Evolutionary conservation across 2,329 filamentous ascomycete species (phyloP).

Genomic region (Ramichloridium luteum): DNA sequence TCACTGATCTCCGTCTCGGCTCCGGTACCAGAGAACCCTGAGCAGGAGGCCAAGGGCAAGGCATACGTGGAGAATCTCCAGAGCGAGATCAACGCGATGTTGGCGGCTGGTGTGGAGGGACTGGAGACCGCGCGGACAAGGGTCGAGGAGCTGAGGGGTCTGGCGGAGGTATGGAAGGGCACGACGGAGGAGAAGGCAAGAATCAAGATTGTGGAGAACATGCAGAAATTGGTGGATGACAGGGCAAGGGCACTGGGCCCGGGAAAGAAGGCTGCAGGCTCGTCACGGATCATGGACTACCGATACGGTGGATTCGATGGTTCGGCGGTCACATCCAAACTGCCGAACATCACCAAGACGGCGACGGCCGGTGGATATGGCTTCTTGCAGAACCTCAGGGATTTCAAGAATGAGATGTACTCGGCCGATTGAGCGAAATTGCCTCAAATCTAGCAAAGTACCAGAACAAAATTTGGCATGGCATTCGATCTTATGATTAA

Average conservation of each 20-base stretch:
- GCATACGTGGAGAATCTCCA: conserved; percentile 60
- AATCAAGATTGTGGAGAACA: conserved; percentile 63
- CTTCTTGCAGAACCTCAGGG: conserved; percentile 41
- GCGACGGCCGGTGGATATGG: conserved; percentile 28
- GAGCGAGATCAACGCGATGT: conserved; percentile 57
- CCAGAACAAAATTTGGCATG: too few species aligned
- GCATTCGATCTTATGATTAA: too few species aligned
- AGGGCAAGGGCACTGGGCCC: conserved; percentile 36
- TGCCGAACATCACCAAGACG: conserved; percentile 7
- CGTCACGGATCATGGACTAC: conserved; percentile 17
- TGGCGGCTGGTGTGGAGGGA: conserved; percentile 49
- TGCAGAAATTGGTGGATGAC: conserved; percentile 77
- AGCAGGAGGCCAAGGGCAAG: conserved; percentile 69
- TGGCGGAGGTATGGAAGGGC: conserved; percentile 83
- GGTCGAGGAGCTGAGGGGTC: conserved; percentile 63
- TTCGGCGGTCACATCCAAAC: conserved; percentile 1
- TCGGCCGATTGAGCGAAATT: conserved; percentile 39
- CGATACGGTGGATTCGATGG: conserved; percentile 15
- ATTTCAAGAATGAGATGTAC: conserved; percentile 39
- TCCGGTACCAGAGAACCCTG: conserved; percentile 45
- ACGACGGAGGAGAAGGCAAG: conserved; percentile 88
- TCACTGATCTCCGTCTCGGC: conserved; percentile 76
- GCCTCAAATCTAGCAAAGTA: too few species aligned
- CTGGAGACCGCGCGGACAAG: conserved; percentile 61
- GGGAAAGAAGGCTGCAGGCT: conserved; percentile 10